These are phyloP conservation scores for Astrothelium macrocarpum DNA, from an alignment of 495 filamentous ascomycete genomes.

Conservation along the genomic window DNA sequence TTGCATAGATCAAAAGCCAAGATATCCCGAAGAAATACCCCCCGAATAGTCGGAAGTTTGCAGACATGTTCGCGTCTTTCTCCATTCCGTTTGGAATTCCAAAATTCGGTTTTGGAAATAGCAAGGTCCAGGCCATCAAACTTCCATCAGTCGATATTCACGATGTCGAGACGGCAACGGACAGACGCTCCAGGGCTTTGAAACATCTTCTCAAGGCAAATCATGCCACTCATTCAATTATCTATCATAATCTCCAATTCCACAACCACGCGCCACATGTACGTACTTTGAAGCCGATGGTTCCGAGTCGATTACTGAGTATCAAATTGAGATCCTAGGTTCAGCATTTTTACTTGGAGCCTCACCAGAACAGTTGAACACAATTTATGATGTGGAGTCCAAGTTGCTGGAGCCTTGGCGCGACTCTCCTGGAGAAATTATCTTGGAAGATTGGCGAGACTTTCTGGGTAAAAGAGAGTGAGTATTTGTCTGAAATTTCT, in stretches of 20 bases:
- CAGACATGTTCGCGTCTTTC: constrained; percentile 22
- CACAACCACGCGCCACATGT: constrained; percentile 87
- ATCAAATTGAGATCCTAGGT: constrained; percentile 47
- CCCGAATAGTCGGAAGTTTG: neutral
- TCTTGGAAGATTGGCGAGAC: constrained; percentile 73
- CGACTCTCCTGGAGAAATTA: constrained; percentile 75
- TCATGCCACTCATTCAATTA: constrained; percentile 76
- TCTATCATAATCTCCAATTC: constrained; percentile 67
- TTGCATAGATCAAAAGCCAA: neutral
- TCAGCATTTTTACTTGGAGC: constrained; percentile 81
- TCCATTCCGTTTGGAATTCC: constrained; percentile 20
- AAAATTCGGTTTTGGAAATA: constrained; percentile 4
- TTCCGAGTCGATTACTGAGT: constrained; percentile 12
- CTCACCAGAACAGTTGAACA: constrained; percentile 56
- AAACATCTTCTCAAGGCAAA: constrained; percentile 87
- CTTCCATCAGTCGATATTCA: constrained; percentile 62
- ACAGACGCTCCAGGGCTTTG: constrained; percentile 70
- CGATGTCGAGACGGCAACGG: constrained; percentile 65
- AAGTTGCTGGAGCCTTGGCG: constrained; percentile 69
- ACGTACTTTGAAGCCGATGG: constrained; percentile 17
- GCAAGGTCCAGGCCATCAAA: constrained; percentile 41
- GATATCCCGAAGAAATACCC: neutral
- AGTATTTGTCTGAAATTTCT: constrained; percentile 14
- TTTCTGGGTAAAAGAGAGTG: constrained; percentile 62
- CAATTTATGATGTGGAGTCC: constrained; percentile 67